These are phyloP conservation scores for Venturia aucupariae DNA, from an alignment of 2,329 filamentous ascomycete genomes.

Conservation along the genomic window DNA sequence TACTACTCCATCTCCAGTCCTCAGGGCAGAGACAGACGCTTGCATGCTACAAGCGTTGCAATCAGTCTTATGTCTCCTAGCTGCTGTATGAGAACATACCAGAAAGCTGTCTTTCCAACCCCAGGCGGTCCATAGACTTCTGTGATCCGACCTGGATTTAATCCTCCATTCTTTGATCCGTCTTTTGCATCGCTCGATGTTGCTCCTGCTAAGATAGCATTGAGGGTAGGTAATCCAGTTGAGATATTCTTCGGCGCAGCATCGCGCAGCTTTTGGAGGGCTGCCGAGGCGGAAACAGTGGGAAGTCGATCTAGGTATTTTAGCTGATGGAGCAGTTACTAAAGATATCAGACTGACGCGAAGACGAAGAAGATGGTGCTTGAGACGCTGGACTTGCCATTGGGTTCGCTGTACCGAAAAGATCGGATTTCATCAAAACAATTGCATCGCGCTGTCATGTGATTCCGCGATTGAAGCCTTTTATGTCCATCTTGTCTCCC, in stretches of 20 bases:
- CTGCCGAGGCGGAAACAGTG: constrained; percentile 67
- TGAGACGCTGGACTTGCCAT: not conserved
- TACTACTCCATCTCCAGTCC: constrained; percentile 53
- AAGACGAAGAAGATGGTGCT: constrained; percentile 21
- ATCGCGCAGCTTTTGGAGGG: constrained; percentile 50
- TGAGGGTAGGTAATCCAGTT: constrained; percentile 41
- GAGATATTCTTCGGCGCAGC: constrained; percentile 38
- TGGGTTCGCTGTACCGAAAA: too few relatives aligned
- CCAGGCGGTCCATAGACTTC: constrained; percentile 86
- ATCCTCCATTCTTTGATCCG: constrained; percentile 40
- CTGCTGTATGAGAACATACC: constrained; percentile 43
- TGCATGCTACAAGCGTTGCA: constrained; percentile 50
- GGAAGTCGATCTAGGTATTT: constrained; percentile 57
- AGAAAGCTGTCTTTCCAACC: constrained; percentile 73
- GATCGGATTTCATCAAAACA: not conserved
- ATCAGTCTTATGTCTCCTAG: constrained; percentile 12
- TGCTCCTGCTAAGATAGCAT: constrained; percentile 30
- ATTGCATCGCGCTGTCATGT: not conserved
- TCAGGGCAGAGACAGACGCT: constrained; percentile 54
- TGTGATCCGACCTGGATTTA: constrained; percentile 67
- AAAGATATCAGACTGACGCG: constrained; percentile 25
- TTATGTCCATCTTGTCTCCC: not conserved
- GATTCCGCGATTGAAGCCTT: not conserved
- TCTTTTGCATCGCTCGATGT: constrained; percentile 18
- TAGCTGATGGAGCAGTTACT: constrained; percentile 15